These are phyloP conservation scores for Verbena officinalis DNA, from an alignment of 257 asterid genomes.

Conservation along the genomic window DNA sequence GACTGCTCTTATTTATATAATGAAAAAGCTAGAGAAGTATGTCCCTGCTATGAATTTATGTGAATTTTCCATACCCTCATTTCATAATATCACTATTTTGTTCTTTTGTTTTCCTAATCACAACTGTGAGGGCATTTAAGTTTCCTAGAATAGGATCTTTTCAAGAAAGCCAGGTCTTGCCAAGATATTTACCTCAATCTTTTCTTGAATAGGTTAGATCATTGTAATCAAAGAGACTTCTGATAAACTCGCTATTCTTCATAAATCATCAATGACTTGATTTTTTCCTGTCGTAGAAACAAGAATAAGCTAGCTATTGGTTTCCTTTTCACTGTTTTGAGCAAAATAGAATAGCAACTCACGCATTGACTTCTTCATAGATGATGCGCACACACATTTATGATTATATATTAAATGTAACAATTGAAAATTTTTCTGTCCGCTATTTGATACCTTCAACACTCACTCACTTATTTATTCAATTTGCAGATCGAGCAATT, in stretches of 20 bases:
- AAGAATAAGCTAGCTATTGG: neutral
- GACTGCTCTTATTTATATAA: neutral
- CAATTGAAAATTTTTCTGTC: neutral
- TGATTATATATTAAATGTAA: neutral
- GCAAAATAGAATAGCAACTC: slow-evolving; percentile 6
- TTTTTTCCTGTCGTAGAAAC: no score
- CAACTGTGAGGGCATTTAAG: neutral
- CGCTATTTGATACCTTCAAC: neutral
- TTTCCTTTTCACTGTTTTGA: no score
- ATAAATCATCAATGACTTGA: no score
- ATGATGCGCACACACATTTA: slow-evolving; percentile 1
- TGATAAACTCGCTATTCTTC: no score
- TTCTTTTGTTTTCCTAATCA: no score
- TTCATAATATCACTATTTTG: no score
- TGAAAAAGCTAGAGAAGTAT: neutral
- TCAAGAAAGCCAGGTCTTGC: no score
- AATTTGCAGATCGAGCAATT: slow-evolving; percentile 45
- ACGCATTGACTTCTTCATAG: neutral
- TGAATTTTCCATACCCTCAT: no score
- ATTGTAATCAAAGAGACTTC: neutral
- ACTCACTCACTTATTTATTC: neutral
- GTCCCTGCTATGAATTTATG: slow-evolving; percentile 4
- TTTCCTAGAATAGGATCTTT: neutral
- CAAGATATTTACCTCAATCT: neutral
- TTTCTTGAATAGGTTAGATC: neutral